These are phyloP conservation scores for Boletus insuetus DNA, from an alignment of 768 basidiomycete species.

Conservation along the genomic window DNA sequence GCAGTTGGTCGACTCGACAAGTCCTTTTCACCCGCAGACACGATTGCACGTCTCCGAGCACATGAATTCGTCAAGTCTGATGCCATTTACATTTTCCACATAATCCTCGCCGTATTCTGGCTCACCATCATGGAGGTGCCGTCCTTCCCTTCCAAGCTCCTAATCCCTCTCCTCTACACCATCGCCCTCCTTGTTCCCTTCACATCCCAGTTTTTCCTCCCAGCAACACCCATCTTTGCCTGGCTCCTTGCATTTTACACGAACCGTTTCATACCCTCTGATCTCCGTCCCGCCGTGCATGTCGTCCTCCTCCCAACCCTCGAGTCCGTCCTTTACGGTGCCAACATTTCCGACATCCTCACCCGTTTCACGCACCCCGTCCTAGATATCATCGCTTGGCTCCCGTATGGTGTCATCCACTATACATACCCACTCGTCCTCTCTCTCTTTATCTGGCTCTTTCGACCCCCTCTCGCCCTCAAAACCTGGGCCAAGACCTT, in stretches of 20 bases:
- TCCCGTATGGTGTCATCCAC: constrained; percentile 95
- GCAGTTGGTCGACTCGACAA: constrained; percentile 72
- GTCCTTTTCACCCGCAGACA: constrained; percentile 68
- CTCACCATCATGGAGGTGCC: constrained; percentile 69
- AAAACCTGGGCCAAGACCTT: constrained; percentile 85
- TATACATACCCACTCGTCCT: constrained; percentile 86
- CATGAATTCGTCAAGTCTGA: constrained; percentile 59
- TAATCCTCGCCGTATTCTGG: constrained; percentile 66
- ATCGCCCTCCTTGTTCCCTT: constrained; percentile 75
- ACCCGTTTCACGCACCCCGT: constrained; percentile 91
- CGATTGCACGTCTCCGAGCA: constrained; percentile 53
- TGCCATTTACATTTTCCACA: constrained; percentile 61
- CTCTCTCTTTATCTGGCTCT: constrained; percentile 84
- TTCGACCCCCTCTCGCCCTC: constrained; percentile 76
- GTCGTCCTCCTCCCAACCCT: constrained; percentile 93
- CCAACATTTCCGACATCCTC: constrained; percentile 96
- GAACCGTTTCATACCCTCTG: constrained; percentile 77
- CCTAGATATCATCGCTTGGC: constrained; percentile 92
- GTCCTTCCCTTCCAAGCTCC: constrained; percentile 67
- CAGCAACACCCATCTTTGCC: constrained; percentile 81
- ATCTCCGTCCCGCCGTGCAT: constrained; percentile 77
- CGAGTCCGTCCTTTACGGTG: constrained; percentile 93
- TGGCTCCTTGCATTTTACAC: constrained; percentile 88
- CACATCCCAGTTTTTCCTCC: constrained; percentile 87
- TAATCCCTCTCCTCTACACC: constrained; percentile 71